Percentiles rank a stretch among this genome's conserved stretches.
Conservation (phyloP, 2,329 filamentous ascomycete species). For the Stachybotrys chlorohalonatus region DNA sequence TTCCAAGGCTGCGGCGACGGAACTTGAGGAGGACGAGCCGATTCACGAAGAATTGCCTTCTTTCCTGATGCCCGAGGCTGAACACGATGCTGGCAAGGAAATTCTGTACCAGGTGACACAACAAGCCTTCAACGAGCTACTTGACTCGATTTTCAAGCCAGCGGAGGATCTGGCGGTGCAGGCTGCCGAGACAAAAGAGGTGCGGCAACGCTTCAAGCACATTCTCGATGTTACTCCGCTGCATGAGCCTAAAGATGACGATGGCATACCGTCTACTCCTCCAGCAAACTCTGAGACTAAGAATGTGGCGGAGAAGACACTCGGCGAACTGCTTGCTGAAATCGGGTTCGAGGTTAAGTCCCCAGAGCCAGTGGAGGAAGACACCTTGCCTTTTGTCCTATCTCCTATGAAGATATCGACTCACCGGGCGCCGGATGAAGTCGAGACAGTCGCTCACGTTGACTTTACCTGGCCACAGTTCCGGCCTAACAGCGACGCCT, state of each 20-base stretch:
- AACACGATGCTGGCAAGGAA: conserved; percentile 77
- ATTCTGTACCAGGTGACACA: conserved; percentile 87
- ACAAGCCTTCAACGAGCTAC: conserved; percentile 81
- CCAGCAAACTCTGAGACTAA: conserved; percentile 5
- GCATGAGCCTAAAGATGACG: conserved; percentile 18
- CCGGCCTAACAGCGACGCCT: conserved; percentile 41
- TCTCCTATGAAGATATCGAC: neutral
- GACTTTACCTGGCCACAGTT: conserved; percentile 64
- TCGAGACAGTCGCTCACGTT: conserved; percentile 6
- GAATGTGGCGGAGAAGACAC: conserved; percentile 12
- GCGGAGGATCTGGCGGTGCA: conserved; percentile 70
- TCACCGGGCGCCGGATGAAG: conserved; percentile 9
- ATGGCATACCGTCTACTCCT: conserved; percentile 6
- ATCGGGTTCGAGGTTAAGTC: conserved; percentile 36
- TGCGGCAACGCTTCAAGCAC: conserved; percentile 48
- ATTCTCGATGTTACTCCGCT: conserved; percentile 33
- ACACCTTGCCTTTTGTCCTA: conserved; percentile 12
- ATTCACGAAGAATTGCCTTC: neutral
- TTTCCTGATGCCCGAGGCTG: conserved; percentile 63
- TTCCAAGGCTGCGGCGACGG: conserved; percentile 70
- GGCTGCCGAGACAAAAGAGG: conserved; percentile 51
- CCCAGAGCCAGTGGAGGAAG: conserved; percentile 16
- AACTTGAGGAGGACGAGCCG: neutral
- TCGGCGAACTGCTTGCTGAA: conserved; percentile 28
- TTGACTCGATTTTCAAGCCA: conserved; percentile 76